Evolutionary conservation across 2,329 filamentous ascomycete genomes (phyloP), one percentile per base, ranked within the genome.

Genomic region (Chaetomiaceae sp.): DNA sequence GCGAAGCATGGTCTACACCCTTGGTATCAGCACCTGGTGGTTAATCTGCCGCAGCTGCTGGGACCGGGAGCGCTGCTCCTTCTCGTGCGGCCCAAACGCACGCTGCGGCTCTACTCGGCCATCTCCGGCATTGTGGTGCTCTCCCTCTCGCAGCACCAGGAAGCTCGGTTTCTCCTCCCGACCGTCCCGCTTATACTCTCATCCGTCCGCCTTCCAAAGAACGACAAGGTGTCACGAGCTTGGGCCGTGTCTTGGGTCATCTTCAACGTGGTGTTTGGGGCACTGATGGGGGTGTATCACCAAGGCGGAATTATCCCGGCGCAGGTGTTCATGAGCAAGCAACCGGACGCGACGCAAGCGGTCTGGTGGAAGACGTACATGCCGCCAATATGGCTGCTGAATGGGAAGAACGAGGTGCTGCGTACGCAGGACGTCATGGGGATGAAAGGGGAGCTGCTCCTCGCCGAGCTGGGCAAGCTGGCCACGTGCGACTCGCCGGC

Each of bases 321-420:
- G 6, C 86, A 91, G 58, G 79, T 85, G 1, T 87, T 87, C 60
- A 73, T 91, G 59, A 84, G 81, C 58, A 78, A 77, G 45, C 81
- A 86, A 54, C 73, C 78, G 4, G 82, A 84, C 52, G 79, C 84
- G 8, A 81, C 80, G 2, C 74, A 83, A 27, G 83, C 83, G 3
- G 73, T 86, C 41, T 91, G 86, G 86, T 91, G 86, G 86, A 90
- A 89, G 63, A 90, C 86, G 1, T 90, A 90, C 61, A 86, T 82
- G 61, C 86, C 86, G 15, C 86, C 86, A 0, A 83, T 84, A 29
- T 91, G 86, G 85, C 73, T 91, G 17, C 70, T 90, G 6, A 84
- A 88, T 54, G 83, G 84, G 44, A 86, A 85, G 64, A 88, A 86
- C 54, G 76, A 82, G 55, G 74, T 85, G 9, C 66, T 89, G n/a